Conservation (phyloP, 805 yeast species). For the Blastobotrys terrestris region DNA sequence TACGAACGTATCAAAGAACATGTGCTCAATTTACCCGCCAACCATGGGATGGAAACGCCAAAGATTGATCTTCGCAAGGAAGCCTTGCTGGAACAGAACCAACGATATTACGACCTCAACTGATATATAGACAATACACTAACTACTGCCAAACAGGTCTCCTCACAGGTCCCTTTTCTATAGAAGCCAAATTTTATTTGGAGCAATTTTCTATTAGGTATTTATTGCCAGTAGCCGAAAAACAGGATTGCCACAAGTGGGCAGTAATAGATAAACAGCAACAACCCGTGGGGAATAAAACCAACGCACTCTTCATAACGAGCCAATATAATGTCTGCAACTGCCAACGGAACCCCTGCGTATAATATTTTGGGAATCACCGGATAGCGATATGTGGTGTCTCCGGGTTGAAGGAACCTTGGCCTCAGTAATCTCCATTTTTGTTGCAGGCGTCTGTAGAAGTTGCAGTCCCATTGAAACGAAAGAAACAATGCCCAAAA, state of each 20-base stretch:
- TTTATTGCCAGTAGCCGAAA: neutral
- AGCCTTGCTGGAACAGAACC: slow-evolving; percentile 14
- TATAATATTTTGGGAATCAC: neutral
- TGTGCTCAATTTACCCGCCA: neutral
- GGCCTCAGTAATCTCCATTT: neutral
- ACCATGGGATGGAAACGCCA: neutral
- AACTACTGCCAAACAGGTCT: too few species aligned
- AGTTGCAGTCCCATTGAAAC: neutral
- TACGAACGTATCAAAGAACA: slow-evolving; percentile 25
- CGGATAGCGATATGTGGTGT: neutral
- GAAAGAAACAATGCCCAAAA: neutral
- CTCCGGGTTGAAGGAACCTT: neutral
- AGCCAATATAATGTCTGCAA: neutral
- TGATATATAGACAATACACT: neutral
- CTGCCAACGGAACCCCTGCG: neutral
- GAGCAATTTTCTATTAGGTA: neutral
- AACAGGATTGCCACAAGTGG: neutral
- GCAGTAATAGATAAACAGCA: neutral
- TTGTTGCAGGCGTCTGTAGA: neutral
- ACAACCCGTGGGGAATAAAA: neutral
- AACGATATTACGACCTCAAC: slow-evolving; percentile 13
- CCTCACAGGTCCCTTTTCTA: neutral
- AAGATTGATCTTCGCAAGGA: slow-evolving; percentile 11
- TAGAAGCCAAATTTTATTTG: neutral
- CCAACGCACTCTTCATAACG: neutral